phyloP scores from a whole-genome alignment of 768 basidiomycete species.

The Agrocybe pediades region DNA sequence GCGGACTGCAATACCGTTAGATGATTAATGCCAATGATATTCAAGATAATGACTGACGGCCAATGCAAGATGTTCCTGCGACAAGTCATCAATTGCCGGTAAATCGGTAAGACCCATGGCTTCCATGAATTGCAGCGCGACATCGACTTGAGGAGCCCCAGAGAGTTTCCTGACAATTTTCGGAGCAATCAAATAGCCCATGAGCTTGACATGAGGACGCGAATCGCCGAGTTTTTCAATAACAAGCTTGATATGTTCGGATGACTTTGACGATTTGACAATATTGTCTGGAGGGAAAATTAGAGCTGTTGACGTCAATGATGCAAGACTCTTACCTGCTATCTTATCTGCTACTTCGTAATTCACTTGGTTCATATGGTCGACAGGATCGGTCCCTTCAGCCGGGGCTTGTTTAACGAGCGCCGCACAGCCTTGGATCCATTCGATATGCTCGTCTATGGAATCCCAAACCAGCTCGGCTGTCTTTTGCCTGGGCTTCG shows the following conservation, averaged over 20 bases:
- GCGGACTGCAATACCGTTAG: slow-evolving; percentile 38
- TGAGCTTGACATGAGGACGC: slow-evolving; percentile 51
- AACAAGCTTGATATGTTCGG: slow-evolving; percentile 47
- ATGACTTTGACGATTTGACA: slow-evolving; percentile 46
- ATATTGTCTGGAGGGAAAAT: slow-evolving; percentile 57
- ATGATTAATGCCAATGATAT: neutral
- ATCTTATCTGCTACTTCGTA: slow-evolving; percentile 57
- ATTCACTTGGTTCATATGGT: slow-evolving; percentile 56
- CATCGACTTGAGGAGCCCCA: slow-evolving; percentile 58
- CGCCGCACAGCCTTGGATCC: slow-evolving; percentile 58
- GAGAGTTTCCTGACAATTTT: slow-evolving; percentile 57
- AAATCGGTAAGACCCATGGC: slow-evolving; percentile 48
- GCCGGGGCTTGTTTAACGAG: slow-evolving; percentile 37
- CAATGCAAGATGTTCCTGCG: slow-evolving; percentile 28
- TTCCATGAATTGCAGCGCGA: slow-evolving; percentile 49
- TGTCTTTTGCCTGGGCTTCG: slow-evolving; percentile 70
- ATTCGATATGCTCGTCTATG: slow-evolving; percentile 45
- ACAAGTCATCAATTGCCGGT: slow-evolving; percentile 44
- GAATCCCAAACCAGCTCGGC: slow-evolving; percentile 72
- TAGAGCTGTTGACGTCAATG: neutral
- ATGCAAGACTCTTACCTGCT: slow-evolving; percentile 51
- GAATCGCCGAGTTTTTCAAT: slow-evolving; percentile 51
- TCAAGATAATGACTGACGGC: slow-evolving; percentile 26
- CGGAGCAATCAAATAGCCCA: slow-evolving; percentile 67
- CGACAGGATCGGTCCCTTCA: slow-evolving; percentile 31